Evolutionary conservation across 352 stramenopile genomes (phyloP), one percentile per base, ranked within the genome.

Genomic region (Phytophthora kernoviae): DNA sequence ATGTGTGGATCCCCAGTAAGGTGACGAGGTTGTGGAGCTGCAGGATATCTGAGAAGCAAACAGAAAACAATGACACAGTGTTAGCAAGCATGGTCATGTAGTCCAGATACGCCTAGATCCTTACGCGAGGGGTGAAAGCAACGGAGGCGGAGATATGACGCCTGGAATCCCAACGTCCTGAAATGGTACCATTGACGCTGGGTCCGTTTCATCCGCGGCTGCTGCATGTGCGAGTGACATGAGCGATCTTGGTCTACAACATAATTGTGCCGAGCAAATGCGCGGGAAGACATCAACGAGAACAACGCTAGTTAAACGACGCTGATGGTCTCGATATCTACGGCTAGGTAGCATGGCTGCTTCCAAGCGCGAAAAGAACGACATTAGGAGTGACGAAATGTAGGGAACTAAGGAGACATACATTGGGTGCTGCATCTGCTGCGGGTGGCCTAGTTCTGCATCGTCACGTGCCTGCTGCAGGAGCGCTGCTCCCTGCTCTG

Each of bases 371-470:
- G 24, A 30, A 30, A 30, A 30, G 24, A 30, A 54, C 33, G 11
- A 18, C 9, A 27, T 22, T 37, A 48, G 24, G 1, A 39, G 36
- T 26, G 51, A 40, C 7, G 42, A 30, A 30, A 6, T 30, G 24
- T 3, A 30, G 24, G 24, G 24, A 30, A 30, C 24, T 7, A 30
- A 30, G 24, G 24, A 9, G 18, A 27, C 62, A 58, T 71, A 67
- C 62, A 63, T 67, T 55, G 55, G 40, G 22, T 42, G 34, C 26
- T 44, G 44, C 55, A 47, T 53, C 27, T 59, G 60, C 26, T 54
- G 54, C 39, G 55, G 11, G 22, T 69, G 47, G 22, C 24, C 22
- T 17, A 48, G 49, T 37, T 33, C 17, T 57, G 11, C 11, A 17
- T 22, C 30, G 26, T 27, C n/a, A 15, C 14, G 24, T 51, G 26